Conservation (phyloP, 2,329 filamentous ascomycete species). For the Trichoderma koningiopsis region DNA sequence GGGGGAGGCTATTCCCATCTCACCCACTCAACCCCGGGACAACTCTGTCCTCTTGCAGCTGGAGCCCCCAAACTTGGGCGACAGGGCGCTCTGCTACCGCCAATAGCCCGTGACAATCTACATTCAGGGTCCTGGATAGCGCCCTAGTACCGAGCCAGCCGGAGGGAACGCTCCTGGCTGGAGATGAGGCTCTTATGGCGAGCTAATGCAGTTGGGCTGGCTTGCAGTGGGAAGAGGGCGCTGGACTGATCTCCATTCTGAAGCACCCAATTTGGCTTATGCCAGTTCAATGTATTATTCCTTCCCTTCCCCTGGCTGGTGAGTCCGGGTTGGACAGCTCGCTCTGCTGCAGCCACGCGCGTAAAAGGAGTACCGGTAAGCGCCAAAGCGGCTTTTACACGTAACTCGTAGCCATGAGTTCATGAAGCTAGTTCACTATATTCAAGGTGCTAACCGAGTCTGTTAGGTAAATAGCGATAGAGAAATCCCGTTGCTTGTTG, state of each 20-base stretch:
- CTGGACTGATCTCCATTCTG: not conserved
- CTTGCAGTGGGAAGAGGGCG: not conserved
- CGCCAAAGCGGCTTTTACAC: not conserved
- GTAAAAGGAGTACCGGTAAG: not conserved
- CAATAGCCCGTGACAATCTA: not conserved
- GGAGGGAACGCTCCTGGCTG: conserved; percentile 8
- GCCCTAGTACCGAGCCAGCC: not conserved
- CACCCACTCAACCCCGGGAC: not conserved
- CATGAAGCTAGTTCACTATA: not conserved
- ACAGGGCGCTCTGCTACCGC: not conserved
- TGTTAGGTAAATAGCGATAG: not conserved
- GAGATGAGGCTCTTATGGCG: not conserved
- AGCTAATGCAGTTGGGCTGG: not conserved
- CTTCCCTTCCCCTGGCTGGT: not conserved
- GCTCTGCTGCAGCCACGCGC: not conserved
- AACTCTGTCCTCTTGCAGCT: not conserved
- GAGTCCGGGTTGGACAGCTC: not conserved
- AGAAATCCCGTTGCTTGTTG: not conserved
- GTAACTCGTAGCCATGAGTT: not conserved
- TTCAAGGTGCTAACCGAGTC: not conserved
- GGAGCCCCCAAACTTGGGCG: not conserved
- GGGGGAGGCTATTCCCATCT: conserved; percentile 21
- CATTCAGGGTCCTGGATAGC: not conserved
- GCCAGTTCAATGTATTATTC: not conserved
- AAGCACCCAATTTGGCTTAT: not conserved